Percentiles rank a stretch among this genome's conserved stretches.
These are phyloP conservation scores for Neurospora cerealis DNA, from an alignment of 495 filamentous ascomycete genomes.

Conservation along the genomic window DNA sequence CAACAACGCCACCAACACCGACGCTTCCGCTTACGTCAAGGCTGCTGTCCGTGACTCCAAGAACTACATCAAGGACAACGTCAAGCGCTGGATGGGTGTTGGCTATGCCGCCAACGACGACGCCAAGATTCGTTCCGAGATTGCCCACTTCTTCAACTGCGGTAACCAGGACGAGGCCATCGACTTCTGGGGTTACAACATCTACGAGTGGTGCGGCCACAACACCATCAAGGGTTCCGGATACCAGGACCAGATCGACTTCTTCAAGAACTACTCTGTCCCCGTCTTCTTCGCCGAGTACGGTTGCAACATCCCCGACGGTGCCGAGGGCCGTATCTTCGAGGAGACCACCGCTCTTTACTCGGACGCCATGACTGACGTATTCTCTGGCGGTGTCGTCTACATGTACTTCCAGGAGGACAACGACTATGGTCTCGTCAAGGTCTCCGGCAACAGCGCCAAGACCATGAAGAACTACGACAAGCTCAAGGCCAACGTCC, in stretches of 20 bases:
- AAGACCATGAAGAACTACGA: conserved; percentile 64
- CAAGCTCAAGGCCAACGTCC: conserved; percentile 60
- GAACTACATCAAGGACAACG: conserved; percentile 72
- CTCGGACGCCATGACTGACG: conserved; percentile 64
- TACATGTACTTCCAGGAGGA: conserved; percentile 95
- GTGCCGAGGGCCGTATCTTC: conserved; percentile 62
- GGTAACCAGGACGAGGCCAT: conserved; percentile 53
- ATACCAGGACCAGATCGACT: conserved; percentile 66
- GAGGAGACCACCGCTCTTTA: conserved; percentile 81
- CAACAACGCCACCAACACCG: conserved; percentile 72
- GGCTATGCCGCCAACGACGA: conserved; percentile 96
- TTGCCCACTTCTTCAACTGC: conserved; percentile 93
- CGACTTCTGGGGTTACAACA: conserved; percentile 98
- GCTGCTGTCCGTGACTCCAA: conserved; percentile 93
- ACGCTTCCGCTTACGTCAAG: conserved; percentile 86
- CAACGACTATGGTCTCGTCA: conserved; percentile 81
- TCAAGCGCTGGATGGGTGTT: conserved; percentile 73
- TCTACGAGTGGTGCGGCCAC: conserved; percentile 95
- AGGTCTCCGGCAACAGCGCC: conserved; percentile 45
- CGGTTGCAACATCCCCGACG: conserved; percentile 64
- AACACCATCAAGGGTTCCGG: conserved; percentile 63
- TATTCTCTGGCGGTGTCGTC: conserved; percentile 90
- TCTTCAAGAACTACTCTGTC: conserved; percentile 79
- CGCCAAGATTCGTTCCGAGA: conserved; percentile 58
- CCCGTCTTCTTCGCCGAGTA: conserved; percentile 98